Percentiles rank a stretch among this genome's conserved stretches.
Conservation (phyloP, 495 filamentous ascomycete species). For the Neurospora intermedia region DNA sequence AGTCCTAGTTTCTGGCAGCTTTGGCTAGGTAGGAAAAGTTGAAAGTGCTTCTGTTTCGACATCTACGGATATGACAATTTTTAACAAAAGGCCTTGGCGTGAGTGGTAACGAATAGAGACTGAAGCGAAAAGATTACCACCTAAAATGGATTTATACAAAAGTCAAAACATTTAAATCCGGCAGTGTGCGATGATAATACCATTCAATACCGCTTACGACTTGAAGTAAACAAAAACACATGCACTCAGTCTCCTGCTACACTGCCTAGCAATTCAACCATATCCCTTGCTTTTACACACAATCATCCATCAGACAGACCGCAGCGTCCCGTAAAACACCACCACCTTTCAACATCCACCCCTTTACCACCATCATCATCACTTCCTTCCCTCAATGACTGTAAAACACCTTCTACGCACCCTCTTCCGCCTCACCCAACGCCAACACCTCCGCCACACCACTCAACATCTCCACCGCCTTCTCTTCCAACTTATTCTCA, state of each 20-base stretch:
- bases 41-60: not conserved
- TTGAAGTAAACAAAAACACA: not conserved
- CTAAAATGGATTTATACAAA: not conserved
- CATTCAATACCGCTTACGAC: not conserved
- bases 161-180: not conserved
- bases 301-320: not conserved
- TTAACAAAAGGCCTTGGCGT: not conserved
- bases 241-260: not conserved
- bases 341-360: not conserved
- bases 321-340: not conserved
- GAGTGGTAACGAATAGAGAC: not conserved
- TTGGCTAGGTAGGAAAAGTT: not conserved
- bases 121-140: not conserved
- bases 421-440: conserved; percentile 30
- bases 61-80: not conserved
- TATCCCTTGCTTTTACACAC: not conserved
- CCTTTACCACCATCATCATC: not conserved
- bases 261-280: not conserved
- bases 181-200: not conserved
- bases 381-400: too few relatives aligned
- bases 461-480: conserved; percentile 53
- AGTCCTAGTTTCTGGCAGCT: not conserved
- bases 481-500: conserved; percentile 62
- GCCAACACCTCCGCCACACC: conserved; percentile 41
- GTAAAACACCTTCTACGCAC: not conserved